Percentiles rank a stretch among this genome's conserved stretches.
Evolutionary conservation across 768 basidiomycete species (phyloP).

Genomic region (Boletus sp.): DNA sequence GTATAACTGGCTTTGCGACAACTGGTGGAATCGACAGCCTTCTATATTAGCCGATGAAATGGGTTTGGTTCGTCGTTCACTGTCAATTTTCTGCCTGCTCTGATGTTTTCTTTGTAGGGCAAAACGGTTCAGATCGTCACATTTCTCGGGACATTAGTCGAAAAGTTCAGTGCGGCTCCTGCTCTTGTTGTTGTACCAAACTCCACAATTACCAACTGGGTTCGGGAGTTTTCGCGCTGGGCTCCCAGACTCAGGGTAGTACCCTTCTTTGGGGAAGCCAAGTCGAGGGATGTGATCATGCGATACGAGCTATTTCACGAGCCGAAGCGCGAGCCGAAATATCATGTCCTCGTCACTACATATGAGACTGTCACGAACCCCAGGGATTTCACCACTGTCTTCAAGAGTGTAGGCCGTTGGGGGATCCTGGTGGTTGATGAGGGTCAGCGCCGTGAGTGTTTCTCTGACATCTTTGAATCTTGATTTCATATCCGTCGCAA

Average conservation of each 20-base stretch:
- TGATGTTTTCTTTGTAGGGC: constrained; percentile 46
- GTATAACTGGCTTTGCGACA: constrained; percentile 81
- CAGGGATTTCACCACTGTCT: constrained; percentile 70
- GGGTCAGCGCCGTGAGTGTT: constrained; percentile 76
- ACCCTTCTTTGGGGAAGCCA: constrained; percentile 81
- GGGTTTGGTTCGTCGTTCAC: constrained; percentile 64
- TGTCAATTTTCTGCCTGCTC: not conserved
- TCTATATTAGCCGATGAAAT: constrained; percentile 97
- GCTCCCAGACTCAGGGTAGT: constrained; percentile 71
- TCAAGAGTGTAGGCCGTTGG: constrained; percentile 86
- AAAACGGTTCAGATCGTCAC: constrained; percentile 92
- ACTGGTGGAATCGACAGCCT: constrained; percentile 84
- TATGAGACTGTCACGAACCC: constrained; percentile 78
- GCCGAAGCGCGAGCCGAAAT: constrained; percentile 55
- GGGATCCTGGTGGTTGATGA: constrained; percentile 93
- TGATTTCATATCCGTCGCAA: constrained; percentile 31
- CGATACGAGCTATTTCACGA: constrained; percentile 77
- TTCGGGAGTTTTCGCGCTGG: constrained; percentile 85
- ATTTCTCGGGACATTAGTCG: constrained; percentile 68
- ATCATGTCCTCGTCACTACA: constrained; percentile 90
- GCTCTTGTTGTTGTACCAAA: constrained; percentile 93
- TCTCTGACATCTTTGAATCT: not conserved
- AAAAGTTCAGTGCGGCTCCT: constrained; percentile 63
- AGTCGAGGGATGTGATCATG: constrained; percentile 77
- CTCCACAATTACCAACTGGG: constrained; percentile 94